Evolutionary conservation across 2,329 filamentous ascomycete genomes (phyloP), one percentile per base, ranked within the genome.

Genomic region (Talaromyces albobiverticillius): DNA sequence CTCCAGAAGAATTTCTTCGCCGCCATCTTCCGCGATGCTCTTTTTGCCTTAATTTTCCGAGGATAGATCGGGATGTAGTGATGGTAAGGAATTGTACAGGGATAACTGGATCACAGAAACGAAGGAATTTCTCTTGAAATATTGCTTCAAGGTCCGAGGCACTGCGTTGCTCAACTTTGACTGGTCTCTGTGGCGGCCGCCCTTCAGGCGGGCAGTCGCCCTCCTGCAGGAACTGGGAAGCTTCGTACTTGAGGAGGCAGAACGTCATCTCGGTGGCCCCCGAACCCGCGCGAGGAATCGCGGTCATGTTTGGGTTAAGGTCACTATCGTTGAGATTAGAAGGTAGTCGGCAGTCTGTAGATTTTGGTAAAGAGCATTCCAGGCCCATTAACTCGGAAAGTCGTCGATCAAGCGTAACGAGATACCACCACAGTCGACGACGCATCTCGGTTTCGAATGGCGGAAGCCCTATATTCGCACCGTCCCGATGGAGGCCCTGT

Each of bases 371-470:
- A 58, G 47, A 61, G 62, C 29, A 57, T 29, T 46, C 57, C 42
- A 51, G 38, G 5, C 61, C 56, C 57, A 61, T 59, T 60, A 68
- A 31, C 56, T 66, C 40, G 54, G 67, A 38, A 54, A 62, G 40
- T 53, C 67, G 57, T 61, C 65, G 46, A 62, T 70, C 60, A 31
- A 60, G 54, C 31, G 58, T 46, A 25, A 51, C 56, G n/a, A 86
- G 78, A 62, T 83, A 79, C 83, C 83, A 85, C 84, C 85, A 88
- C 20, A 87, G 74, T 5, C 85, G 76, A 40, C 85, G 74, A n/a
- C 84, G 78, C 76, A 87, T 87, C 63, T 88, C 83, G 2, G 80
- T 81, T 60, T 87, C 84, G 59, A 86, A 86, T 0, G 83, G 81
- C 0, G 79, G 73, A 1, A 86, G 71, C 1, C 78, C 79, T 8